These are phyloP conservation scores for Pseudocercospora ulei DNA, from an alignment of 2,329 filamentous ascomycete genomes.

Conservation along the genomic window DNA sequence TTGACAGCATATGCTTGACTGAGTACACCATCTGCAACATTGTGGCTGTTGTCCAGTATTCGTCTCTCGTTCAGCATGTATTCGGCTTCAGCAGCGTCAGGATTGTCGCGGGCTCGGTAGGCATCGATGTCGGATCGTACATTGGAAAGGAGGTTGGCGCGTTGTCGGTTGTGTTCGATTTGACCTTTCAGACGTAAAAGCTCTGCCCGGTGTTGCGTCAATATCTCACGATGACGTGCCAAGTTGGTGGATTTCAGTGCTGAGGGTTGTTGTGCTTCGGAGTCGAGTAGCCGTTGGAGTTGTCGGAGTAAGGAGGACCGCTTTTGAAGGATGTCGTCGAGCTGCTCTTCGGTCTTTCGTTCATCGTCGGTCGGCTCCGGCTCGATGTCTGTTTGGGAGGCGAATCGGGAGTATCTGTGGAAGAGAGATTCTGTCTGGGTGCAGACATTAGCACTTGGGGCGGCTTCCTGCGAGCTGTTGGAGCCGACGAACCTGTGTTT, in stretches of 20 bases:
- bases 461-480: constrained; percentile 12
- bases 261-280: constrained; percentile 77
- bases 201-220: constrained; percentile 76
- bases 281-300: constrained; percentile 81
- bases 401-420: constrained; percentile 83
- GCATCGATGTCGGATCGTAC: constrained; percentile 86
- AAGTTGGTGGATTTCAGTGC: constrained; percentile 97
- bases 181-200: constrained; percentile 62
- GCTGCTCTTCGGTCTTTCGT: constrained; percentile 62
- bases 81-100: constrained; percentile 75
- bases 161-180: constrained; percentile 69
- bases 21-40: constrained; percentile 78
- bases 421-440: constrained; percentile 70
- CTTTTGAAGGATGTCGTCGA: constrained; percentile 79
- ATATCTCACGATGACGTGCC: constrained; percentile 78
- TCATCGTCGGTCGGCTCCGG: constrained; percentile 80
- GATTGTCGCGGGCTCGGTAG: constrained; percentile 63
- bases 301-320: constrained; percentile 72
- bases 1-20: constrained; percentile 95
- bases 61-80: constrained; percentile 91
- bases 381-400: constrained; percentile 66
- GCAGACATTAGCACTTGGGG: constrained; percentile 18
- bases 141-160: constrained; percentile 79
- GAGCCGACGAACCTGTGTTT: constrained; percentile 62
- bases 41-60: constrained; percentile 80